Base-by-base conservation (phyloP, 2,329 filamentous ascomycete species). In the Calonectria hongkongensis region DNA sequence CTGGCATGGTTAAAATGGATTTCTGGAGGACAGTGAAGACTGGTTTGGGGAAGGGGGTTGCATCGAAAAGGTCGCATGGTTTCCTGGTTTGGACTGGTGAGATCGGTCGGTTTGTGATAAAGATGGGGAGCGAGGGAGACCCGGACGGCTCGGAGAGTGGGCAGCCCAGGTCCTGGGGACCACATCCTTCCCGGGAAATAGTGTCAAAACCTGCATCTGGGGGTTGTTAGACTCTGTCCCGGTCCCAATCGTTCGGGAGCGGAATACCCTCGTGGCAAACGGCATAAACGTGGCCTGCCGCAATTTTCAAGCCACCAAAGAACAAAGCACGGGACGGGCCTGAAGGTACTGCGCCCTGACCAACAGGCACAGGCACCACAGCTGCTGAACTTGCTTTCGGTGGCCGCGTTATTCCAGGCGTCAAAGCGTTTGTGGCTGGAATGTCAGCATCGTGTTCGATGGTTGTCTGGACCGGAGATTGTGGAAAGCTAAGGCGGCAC, bases 101-200 rank as follows among this genome's bases (percentile, higher is more conserved):
- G 66, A 69, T 69, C 47, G 65, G 65, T 68, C 58, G 58, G 64
- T 13, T 56, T 68, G 47, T 56, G 64, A 71, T 30, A 43, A 51
- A 28, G 16, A 62, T 43, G 47, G 58, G 65, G 67, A 64, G 33
- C 48, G 63, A 51, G 65, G 58, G 67, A n/a, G 48, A 30, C 50
- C 48, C 30, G 64, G 65, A 47, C 33, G 8, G 8, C 39, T 30
- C 30, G 50, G 69, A 58, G 50, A 56, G 50, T 30, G 58, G 36
- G 67, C 36, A 47, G 39, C 54, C 12, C 30, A 25, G 30, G 27
- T n/a, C 28, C 30, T 18, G 28, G 64, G 28, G 45, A 45, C 8
- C 16, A 50, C 60, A 71, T 68, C 30, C 48, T 64, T 68, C 30
- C 27, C 48, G 58, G 21, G 36, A 12, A 54, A 54, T 36, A 65